Base-by-base conservation (phyloP, 176 grass and related monocot species). In the Lolium perenne region DNA sequence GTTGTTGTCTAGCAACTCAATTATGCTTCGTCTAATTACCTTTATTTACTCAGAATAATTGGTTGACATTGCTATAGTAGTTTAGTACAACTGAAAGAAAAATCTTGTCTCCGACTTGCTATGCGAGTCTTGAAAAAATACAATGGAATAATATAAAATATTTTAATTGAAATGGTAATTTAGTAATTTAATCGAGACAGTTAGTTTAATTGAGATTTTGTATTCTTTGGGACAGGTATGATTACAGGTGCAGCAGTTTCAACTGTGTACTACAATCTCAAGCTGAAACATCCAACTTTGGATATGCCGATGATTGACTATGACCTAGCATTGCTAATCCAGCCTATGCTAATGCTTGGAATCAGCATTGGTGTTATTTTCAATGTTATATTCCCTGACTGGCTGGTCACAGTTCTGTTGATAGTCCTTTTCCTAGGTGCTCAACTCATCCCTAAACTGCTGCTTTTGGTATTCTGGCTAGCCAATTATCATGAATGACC, bases 361-460 rank as follows among this genome's bases (percentile, higher is more conserved):
- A 93, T 98, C 82, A 98, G 95, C 86, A 93, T 98, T n/a, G 93
- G 95, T 29, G 95, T 95, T 61, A 80, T 84, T 66, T 98, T 98
- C 59, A 98, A 98, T 81, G 91, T 98, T 10, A 38, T 98, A 64
- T 98, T 98, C 25, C 86, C 95, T 62, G 93, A 95, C 77, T 98
- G 95, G 95, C 89, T 98, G 87, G 91, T 98, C 81, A 93, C 95
- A 6, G 81, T 93, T 92, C 93, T 98, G 78, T 69, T 98, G 6
- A 95, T 98, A 73, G 23, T 93, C 59, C 85, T 98, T 65, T 98
- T 98, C 85, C 55, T 98, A 90, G 93, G 95, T 98, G 67, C 77
- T 73, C 38, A 79, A n/a, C 77, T 53, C 20, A 82, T 40, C 43
- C 77, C 60, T 51, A 70, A 18, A 41, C 11, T 7, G 8, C 12